Evolutionary conservation across 805 yeast genomes (phyloP), one percentile per base, ranked within the genome.

Genomic region (Myxozyma neglecta): DNA sequence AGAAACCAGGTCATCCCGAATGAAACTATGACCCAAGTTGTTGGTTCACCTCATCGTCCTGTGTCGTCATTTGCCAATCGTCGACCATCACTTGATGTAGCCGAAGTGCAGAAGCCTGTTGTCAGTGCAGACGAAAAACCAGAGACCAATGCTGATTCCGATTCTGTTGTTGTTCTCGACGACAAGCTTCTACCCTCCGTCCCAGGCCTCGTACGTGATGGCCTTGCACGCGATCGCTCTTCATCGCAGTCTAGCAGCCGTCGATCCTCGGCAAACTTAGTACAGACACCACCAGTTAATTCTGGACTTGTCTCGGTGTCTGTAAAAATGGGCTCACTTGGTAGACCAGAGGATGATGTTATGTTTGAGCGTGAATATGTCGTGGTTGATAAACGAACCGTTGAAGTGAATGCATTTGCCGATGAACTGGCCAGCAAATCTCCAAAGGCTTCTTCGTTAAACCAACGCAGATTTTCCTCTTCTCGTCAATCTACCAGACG

Each of bases 391-490:
- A 94, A 93, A 73, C 83, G 96, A 53, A 90, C 94, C 0, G 97
- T 93, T 3, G 98, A 94, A 72, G 96, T 93, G 8, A 93, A 93
- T 76, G 93, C 96, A 1, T 79, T 94, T 60, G 99, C 99, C 2
- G 98, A 93, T 74, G 97, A 92, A 72, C 77, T 93, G 55, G 92
- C 90, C 14, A 59, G 54, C 35, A 51, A 39, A 13, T 55, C 67
- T 20, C 67, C 67, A 18, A 60, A 57, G 47, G 36, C 44, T 14
- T 18, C 20, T 20, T 56, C 45, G 9, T 48, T 57, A 13, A n/a
- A 48, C 20, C 59, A 57, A 20, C 63, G 66, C 24, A 56, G 66
- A 11, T 16, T 50, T 24, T 60, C 64, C 34, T 40, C 63, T 5
- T 55, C 60, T 6, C 51, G 64, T 45, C 56, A 57, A 2, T 8